phyloP scores from a whole-genome alignment of 2,329 filamentous ascomycete genomes.

The Celoporthe dispersa region DNA sequence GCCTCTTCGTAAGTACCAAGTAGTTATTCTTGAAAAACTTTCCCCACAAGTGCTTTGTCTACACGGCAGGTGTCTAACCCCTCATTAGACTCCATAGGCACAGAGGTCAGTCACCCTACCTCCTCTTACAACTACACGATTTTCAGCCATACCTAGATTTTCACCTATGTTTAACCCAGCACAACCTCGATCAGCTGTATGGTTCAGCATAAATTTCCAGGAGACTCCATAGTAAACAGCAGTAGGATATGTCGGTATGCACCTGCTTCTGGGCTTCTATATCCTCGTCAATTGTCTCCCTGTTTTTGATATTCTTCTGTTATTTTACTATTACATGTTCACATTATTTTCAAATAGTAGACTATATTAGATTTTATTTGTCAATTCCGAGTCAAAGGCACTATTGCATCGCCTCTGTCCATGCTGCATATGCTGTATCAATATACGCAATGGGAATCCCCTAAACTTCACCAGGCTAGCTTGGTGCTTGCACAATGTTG shows the following conservation, averaged over 20 bases:
- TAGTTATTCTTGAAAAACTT: not conserved
- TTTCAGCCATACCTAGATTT: not conserved
- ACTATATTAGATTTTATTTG: no score
- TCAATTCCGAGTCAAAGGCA: not conserved
- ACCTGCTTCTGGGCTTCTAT: not conserved
- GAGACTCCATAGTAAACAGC: not conserved
- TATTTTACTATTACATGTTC: not conserved
- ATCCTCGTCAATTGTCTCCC: not conserved
- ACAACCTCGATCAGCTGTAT: not conserved
- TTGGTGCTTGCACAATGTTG: not conserved
- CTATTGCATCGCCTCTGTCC: not conserved
- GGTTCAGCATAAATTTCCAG: no score
- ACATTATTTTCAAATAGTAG: no score
- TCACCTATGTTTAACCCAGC: not conserved
- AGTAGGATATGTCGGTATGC: not conserved
- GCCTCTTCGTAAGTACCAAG: not conserved
- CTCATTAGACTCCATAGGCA: not conserved
- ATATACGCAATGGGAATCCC: not conserved
- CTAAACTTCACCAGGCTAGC: not conserved
- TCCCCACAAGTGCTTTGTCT: not conserved
- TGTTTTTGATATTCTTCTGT: not conserved
- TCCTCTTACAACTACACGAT: not conserved
- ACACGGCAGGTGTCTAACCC: not conserved
- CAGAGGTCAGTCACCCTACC: not conserved
- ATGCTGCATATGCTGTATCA: not conserved